Conservation (phyloP, 768 basidiomycete species). For the Pisolithus microcarpus region DNA sequence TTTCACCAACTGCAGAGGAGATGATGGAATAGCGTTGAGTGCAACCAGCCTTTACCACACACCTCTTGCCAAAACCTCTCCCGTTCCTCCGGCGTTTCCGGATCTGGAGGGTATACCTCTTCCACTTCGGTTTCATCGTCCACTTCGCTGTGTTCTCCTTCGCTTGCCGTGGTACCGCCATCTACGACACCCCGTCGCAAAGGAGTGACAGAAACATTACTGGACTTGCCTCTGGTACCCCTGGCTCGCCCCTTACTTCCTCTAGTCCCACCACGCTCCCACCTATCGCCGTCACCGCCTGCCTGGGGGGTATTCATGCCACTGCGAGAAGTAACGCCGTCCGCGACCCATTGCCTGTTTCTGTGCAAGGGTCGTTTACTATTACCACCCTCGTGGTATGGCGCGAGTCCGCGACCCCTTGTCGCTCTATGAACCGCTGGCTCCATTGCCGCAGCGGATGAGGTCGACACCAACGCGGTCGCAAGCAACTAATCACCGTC, state of each 20-base stretch:
- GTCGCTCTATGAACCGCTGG: constrained; percentile 13
- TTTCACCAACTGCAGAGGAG: constrained; percentile 51
- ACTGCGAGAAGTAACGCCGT: constrained; percentile 27
- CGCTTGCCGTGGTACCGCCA: constrained; percentile 26
- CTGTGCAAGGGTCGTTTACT: constrained; percentile 31
- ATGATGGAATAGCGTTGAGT: constrained; percentile 14
- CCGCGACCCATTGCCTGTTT: constrained; percentile 60
- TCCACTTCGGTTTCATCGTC: constrained; percentile 25
- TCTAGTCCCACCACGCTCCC: constrained; percentile 57
- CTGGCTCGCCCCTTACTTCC: constrained; percentile 42
- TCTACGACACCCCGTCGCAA: constrained; percentile 23
- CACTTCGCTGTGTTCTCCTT: constrained; percentile 30
- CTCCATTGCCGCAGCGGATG: constrained; percentile 21
- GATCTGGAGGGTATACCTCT: constrained; percentile 39
- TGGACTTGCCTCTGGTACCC: constrained; percentile 31
- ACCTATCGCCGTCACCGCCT: constrained; percentile 42
- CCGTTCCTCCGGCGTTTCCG: constrained; percentile 55
- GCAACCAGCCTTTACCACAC: constrained; percentile 19
- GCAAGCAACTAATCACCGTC: too few relatives aligned
- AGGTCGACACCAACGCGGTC: background rate
- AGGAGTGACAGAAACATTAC: constrained; percentile 33
- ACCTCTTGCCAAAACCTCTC: constrained; percentile 72
- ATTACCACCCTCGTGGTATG: constrained; percentile 12
- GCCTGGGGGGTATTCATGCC: constrained; percentile 30
- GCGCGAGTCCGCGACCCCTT: constrained; percentile 18